phyloP scores from a whole-genome alignment of 208 protist genomes.

The Acanthamoeba sp. region DNA sequence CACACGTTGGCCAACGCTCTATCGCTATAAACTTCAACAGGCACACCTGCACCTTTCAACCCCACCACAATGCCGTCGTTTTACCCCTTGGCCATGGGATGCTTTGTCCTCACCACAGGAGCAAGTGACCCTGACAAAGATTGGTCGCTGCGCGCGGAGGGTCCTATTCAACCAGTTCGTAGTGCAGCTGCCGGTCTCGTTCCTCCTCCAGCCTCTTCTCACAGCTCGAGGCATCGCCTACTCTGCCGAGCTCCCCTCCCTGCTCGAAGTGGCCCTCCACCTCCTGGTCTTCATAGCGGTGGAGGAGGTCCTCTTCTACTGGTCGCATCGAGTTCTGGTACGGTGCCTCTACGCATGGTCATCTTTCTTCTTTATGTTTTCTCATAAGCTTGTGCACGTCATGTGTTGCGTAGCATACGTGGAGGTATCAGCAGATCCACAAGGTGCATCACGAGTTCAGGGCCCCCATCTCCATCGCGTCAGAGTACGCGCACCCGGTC shows the following conservation, averaged over 20 bases:
- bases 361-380: not conserved
- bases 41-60: not conserved
- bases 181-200: not conserved
- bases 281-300: not conserved
- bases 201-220: not conserved
- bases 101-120: not conserved
- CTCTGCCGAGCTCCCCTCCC: not conserved
- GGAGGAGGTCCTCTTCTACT: conserved; percentile 61
- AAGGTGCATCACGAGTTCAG: conserved; percentile 52
- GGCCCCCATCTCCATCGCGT: not conserved
- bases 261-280: not conserved
- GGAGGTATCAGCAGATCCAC: conserved; percentile 14
- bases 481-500: conserved; percentile 22
- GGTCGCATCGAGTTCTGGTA: not conserved
- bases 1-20: not conserved
- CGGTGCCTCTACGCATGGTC: too few species aligned
- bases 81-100: too few species aligned
- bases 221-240: not conserved
- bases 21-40: not conserved
- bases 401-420: not conserved
- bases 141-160: not conserved
- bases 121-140: not conserved
- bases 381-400: not conserved
- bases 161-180: conserved; percentile 22
- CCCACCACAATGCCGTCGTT: too few species aligned